Evolutionary conservation across 257 asterid species (phyloP), one percentile per base, ranked within the genome.

Genomic region (Ajuga chamaepitys): DNA sequence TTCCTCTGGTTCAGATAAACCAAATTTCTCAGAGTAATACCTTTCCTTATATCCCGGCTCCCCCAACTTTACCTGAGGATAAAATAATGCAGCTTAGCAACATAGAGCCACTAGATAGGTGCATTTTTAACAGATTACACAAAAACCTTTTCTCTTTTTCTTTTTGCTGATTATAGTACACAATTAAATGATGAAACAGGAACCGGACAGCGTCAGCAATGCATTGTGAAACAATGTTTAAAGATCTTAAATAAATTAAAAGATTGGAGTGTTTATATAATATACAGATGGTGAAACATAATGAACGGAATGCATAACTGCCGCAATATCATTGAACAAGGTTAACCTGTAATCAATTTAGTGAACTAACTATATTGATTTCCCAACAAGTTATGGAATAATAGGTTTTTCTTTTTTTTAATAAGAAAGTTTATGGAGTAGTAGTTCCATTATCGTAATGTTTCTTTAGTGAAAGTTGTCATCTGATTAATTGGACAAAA

Each of bases 11-110:
- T 77, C 86, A 40, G 90, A 81, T 25, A 78, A 41, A 54, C 85
- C 87, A 53, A 93, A 93, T 76, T 93, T 93, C 85, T 88, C 97
- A 64, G 84, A 72, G 82, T 93, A 93, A 66, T 93, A 93, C 72
- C 99, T 86, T 59, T 86, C 99, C 71, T 84, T 89, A 78, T 89
- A 93, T 76, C 99, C 99, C 61, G 96, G 99, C 78, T 89, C 96
- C 69, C 99, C 97, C 58, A 93, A 76, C 72, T 78, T 87, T 72
- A 93, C 87, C 99, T 93, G 88, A 67, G 52, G 55, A 63, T 58
- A 7, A 37, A 64, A 64, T 3, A 58, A 47, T 3, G 61, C 62
- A 70, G 56, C 47, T 70, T 51, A 48, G 37, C 32, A 46, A 70
- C 41, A 64, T 35, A 58, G 10, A 53, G 65, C 28, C 62, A 64